Conservation (phyloP, 2,329 filamentous ascomycete species). For the Botrytis fragariae region DNA sequence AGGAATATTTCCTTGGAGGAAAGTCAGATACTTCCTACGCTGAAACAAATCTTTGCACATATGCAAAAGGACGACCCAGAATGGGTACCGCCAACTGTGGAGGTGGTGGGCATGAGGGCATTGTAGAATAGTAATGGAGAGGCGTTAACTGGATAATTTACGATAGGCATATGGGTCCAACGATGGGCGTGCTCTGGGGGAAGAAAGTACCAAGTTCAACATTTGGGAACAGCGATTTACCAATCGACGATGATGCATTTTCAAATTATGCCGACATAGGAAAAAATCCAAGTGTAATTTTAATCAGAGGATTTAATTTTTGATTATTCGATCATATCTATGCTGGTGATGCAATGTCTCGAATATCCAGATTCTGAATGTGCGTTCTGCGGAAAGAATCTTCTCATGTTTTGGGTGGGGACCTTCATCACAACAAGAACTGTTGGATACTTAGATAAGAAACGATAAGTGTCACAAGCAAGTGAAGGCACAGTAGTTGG, state of each 20-base stretch:
- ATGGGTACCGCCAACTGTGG: neutral
- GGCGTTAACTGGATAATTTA: neutral
- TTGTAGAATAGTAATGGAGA: neutral
- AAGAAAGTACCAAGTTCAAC: conserved; percentile 27
- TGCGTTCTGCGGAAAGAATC: neutral
- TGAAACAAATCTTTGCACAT: neutral
- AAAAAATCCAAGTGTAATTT: neutral
- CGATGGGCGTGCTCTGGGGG: too few species aligned
- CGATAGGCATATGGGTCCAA: neutral
- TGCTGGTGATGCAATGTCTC: neutral
- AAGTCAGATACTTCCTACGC: neutral
- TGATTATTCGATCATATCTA: neutral
- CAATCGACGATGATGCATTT: neutral
- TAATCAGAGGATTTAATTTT: neutral
- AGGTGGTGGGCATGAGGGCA: neutral
- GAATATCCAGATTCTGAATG: neutral
- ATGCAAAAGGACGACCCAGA: neutral
- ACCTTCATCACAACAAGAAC: neutral
- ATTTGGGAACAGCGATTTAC: conserved; percentile 32
- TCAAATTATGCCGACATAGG: neutral
- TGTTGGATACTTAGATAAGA: neutral
- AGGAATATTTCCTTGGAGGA: neutral
- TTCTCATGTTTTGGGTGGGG: neutral
- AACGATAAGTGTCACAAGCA: neutral
- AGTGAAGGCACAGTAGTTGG: neutral